Evolutionary conservation across 2,329 filamentous ascomycete species (phyloP).

Genomic region (Nemania diffusa): DNA sequence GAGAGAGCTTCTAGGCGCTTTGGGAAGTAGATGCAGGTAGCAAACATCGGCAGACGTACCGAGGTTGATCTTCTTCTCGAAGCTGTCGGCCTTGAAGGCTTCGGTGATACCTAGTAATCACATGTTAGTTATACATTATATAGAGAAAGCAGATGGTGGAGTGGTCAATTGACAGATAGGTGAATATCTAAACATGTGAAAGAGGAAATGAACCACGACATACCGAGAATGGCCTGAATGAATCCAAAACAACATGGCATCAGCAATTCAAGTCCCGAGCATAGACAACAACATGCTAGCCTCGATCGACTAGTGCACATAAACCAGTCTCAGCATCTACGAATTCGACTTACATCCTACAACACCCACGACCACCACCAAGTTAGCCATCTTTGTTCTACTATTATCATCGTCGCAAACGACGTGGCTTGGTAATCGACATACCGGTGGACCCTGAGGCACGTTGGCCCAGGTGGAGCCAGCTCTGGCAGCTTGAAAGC

Average conservation of each 20-base stretch:
- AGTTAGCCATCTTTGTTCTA: constrained; percentile 32
- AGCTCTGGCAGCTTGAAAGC: constrained; percentile 60
- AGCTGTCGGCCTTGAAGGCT: constrained; percentile 97
- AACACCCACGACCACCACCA: constrained; percentile 26
- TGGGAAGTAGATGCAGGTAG: constrained; percentile 21
- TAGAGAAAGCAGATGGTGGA: constrained; percentile 26
- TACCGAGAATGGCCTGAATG: constrained; percentile 79
- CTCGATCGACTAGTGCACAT: constrained; percentile 15
- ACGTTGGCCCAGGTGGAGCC: constrained; percentile 91
- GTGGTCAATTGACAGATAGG: constrained; percentile 6
- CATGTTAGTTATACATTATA: constrained; percentile 38
- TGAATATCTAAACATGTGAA: constrained; percentile 9
- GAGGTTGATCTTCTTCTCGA: constrained; percentile 97
- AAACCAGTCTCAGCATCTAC: neutral
- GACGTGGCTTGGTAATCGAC: no score
- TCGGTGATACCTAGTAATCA: constrained; percentile 81
- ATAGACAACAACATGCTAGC: constrained; percentile 6
- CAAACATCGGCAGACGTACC: constrained; percentile 62
- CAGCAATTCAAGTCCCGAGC: constrained; percentile 34
- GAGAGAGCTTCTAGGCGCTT: no score
- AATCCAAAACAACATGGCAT: constrained; percentile 35
- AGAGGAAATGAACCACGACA: constrained; percentile 44
- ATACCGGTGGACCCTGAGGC: constrained; percentile 90
- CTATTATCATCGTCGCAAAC: constrained; percentile 9
- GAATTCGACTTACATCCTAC: constrained; percentile 54